Evolutionary conservation across 139 green algal species (phyloP), one percentile per base, ranked within the genome.

Genomic region (Auxenochlorella pyrenoidosa): DNA sequence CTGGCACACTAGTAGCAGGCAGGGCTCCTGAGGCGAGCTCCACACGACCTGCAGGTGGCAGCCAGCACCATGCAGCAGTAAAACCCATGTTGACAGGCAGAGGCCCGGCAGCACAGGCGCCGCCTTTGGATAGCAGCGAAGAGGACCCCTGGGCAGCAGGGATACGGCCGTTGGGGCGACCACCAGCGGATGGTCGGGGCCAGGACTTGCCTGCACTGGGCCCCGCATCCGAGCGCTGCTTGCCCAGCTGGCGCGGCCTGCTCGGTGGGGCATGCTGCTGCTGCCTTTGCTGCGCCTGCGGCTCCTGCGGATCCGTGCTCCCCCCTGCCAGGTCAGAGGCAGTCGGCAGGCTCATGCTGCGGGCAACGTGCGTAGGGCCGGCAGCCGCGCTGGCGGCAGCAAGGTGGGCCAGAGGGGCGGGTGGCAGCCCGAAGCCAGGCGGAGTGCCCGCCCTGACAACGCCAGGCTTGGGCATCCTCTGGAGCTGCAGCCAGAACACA

Each of bases 401-500:
- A 36, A 6, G 0, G 32, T 0, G 22, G 26, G 73, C 12, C 30
- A 26, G 26, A 38, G 22, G 5, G 41, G 75, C 32, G 16, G 5
- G 3, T 32, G 43, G 10, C 75, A 81, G 75, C 19, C 10, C 66
- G n/a, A 3, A 32, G 16, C 15, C n/a, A 15, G 68, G 34, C 68
- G 68, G 34, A 38, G 15, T 38, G 12, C 28, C 68, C 28, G 34
- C 54, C 54, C 54, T 63, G 54, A 24, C 68, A 8, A 44, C 28
- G 68, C 68, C 65, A 30, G 68, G 80, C 30, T 80, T 75, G 30
- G 80, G 66, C 68, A 77, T n/a, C 5, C 80, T 40, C 51, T 85
- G 66, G 21, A 85, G 66, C 70, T 87, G 44, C 21, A 72, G 34
- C 32, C 63, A 34, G n/a, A 58, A n/a, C n/a, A n/a, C n/a, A n/a